Evolutionary conservation across 352 stramenopile genomes (phyloP).

Genomic region (Phytopythium oedochilum): DNA sequence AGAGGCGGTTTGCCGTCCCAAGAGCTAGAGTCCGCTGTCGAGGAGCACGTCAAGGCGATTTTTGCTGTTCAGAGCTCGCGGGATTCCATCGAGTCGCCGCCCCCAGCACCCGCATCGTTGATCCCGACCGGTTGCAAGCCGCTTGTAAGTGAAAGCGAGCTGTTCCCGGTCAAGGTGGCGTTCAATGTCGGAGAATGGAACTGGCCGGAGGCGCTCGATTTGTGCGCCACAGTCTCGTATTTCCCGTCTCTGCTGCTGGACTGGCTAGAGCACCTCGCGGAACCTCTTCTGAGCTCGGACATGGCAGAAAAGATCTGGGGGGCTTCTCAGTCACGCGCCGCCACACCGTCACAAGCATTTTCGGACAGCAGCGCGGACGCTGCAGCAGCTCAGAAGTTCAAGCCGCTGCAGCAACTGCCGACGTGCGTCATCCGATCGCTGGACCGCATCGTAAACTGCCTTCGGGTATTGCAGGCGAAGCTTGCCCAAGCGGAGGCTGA

Average conservation of each 20-base stretch:
- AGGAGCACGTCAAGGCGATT: constrained; percentile 11
- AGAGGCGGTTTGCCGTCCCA: background rate
- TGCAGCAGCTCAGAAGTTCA: constrained; percentile 15
- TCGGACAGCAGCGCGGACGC: constrained; percentile 13
- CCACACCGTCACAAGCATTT: constrained; percentile 13
- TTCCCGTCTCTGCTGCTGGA: constrained; percentile 60
- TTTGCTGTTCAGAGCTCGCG: constrained; percentile 1
- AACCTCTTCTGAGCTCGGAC: constrained; percentile 39
- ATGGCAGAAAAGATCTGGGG: constrained; percentile 25
- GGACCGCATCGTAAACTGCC: constrained; percentile 49
- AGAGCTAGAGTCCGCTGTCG: constrained; percentile 20
- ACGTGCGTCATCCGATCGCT: constrained; percentile 46
- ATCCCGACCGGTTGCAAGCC: background rate
- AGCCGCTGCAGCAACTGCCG: constrained; percentile 52
- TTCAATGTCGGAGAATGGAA: constrained; percentile 77
- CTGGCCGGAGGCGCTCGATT: constrained; percentile 33
- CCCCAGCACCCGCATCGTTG: background rate
- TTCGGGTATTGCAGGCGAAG: constrained; percentile 37
- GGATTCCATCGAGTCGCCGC: constrained; percentile 5
- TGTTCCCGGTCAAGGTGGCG: constrained; percentile 65
- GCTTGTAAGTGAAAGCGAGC: constrained; percentile 19
- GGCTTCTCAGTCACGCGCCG: background rate
- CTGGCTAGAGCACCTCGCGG: constrained; percentile 73
- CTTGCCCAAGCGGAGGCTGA: constrained; percentile 12
- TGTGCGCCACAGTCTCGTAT: constrained; percentile 18